Conservation (phyloP, 768 basidiomycete species). For the Kwoniella europaea region DNA sequence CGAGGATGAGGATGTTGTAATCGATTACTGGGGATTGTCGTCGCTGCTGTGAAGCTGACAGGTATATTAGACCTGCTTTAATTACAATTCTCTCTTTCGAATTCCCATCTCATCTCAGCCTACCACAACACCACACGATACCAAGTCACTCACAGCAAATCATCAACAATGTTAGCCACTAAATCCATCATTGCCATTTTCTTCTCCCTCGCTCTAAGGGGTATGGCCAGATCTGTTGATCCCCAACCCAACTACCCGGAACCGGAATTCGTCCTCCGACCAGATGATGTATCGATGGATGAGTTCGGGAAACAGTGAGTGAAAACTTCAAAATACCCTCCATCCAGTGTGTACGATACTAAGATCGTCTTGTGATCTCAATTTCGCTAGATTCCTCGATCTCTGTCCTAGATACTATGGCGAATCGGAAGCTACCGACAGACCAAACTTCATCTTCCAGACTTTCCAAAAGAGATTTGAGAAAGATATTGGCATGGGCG, state of each 20-base stretch:
- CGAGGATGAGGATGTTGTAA: too few species aligned
- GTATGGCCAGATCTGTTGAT: neutral
- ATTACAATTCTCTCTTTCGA: too few species aligned
- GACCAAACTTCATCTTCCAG: neutral
- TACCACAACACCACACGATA: too few species aligned
- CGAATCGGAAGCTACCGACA: slow-evolving; percentile 5
- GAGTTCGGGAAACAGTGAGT: slow-evolving; percentile 2
- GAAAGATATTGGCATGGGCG: neutral
- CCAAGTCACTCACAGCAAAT: neutral
- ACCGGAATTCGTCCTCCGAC: neutral
- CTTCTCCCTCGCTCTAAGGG: neutral
- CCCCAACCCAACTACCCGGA: neutral
- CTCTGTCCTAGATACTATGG: slow-evolving; percentile 9
- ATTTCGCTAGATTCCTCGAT: neutral
- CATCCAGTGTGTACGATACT: neutral
- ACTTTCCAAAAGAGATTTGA: neutral
- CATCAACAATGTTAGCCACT: neutral
- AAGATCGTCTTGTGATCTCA: neutral
- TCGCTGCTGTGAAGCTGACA: too few species aligned
- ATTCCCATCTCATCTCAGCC: too few species aligned
- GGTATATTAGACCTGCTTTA: too few species aligned
- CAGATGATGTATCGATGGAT: neutral
- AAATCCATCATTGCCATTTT: neutral
- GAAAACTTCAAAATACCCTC: neutral
- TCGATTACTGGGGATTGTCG: too few species aligned